Conservation (phyloP, 2,329 filamentous ascomycete genomes). For the Xylariaceae sp. region DNA sequence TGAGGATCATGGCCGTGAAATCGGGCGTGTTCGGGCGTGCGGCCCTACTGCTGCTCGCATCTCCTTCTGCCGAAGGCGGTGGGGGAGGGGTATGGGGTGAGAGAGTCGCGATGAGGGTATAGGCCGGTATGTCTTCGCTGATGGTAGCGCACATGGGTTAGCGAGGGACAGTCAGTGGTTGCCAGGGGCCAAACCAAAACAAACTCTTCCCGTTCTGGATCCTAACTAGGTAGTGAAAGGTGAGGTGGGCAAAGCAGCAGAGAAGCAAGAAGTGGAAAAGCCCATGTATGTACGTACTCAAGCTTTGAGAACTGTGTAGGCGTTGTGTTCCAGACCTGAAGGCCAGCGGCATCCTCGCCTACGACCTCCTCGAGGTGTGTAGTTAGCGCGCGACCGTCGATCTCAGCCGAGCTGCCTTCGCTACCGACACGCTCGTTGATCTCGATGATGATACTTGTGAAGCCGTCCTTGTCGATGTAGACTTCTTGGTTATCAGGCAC, state of each 20-base stretch:
- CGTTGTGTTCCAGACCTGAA: constrained; percentile 72
- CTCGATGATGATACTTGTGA: constrained; percentile 88
- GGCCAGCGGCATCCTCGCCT: constrained; percentile 65
- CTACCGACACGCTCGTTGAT: constrained; percentile 80
- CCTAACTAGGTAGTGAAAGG: too few species aligned
- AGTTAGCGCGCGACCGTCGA: constrained; percentile 73
- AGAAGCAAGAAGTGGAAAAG: constrained; percentile 3
- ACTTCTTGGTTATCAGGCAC: constrained; percentile 92
- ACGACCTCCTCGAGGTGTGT: constrained; percentile 74
- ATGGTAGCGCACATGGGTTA: constrained; percentile 19
- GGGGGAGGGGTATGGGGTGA: constrained; percentile 46
- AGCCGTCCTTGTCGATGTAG: constrained; percentile 82
- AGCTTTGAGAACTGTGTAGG: constrained; percentile 65
- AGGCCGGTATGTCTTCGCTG: constrained; percentile 63
- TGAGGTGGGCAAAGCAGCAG: background rate
- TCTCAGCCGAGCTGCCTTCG: constrained; percentile 60
- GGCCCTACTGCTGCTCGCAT: constrained; percentile 44
- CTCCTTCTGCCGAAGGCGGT: constrained; percentile 39
- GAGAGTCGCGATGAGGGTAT: constrained; percentile 74
- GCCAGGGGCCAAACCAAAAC: too few species aligned
- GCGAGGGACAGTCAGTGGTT: background rate
- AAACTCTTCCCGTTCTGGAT: background rate
- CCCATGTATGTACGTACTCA: constrained; percentile 49
- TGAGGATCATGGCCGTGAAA: constrained; percentile 78
- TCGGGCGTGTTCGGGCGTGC: constrained; percentile 54